Conservation (phyloP, 1,139 yeast species). For the Wickerhamiella infanticola region DNA sequence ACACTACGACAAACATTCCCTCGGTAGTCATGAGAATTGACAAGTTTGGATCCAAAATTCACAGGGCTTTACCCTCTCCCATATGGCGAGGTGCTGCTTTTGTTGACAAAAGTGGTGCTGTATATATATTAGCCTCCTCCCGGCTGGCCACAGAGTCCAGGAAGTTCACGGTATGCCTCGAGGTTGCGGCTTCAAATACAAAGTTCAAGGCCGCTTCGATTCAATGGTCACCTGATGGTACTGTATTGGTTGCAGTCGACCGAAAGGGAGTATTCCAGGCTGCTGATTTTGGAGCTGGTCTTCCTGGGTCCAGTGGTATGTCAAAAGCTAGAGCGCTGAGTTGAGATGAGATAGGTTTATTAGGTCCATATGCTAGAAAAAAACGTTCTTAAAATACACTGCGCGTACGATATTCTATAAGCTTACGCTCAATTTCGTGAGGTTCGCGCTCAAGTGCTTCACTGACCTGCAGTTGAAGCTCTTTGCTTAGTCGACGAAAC, state of each 20-base stretch:
- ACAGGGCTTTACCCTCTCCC: slow-evolving; percentile 61
- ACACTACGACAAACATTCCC: slow-evolving; percentile 22
- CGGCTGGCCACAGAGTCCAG: slow-evolving; percentile 32
- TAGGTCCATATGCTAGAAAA: background rate
- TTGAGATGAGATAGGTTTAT: slow-evolving; percentile 5
- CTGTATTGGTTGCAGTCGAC: slow-evolving; percentile 59
- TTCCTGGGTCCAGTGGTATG: slow-evolving; percentile 65
- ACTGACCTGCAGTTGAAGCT: slow-evolving; percentile 35
- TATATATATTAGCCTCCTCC: slow-evolving; percentile 55
- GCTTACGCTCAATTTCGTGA: slow-evolving; percentile 43
- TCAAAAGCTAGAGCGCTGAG: slow-evolving; percentile 38
- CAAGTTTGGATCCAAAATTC: slow-evolving; percentile 72
- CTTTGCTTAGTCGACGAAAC: slow-evolving; percentile 28
- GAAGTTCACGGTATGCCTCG: slow-evolving; percentile 58
- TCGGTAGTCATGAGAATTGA: slow-evolving; percentile 43
- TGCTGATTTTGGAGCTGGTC: slow-evolving; percentile 79
- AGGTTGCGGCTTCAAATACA: slow-evolving; percentile 53
- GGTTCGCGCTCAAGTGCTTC: slow-evolving; percentile 39
- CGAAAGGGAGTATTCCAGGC: slow-evolving; percentile 64
- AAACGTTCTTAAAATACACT: slow-evolving; percentile 23
- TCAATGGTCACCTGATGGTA: slow-evolving; percentile 66
- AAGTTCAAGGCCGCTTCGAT: slow-evolving; percentile 59
- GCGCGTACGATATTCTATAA: slow-evolving; percentile 42
- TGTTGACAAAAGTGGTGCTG: slow-evolving; percentile 60
- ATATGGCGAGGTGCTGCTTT: slow-evolving; percentile 76